A percentile compares a stretch with the other conserved stretches of the same genome.
These are phyloP conservation scores for Ophiostoma sp. DNA, from an alignment of 2,329 filamentous ascomycete species.

Conservation along the genomic window DNA sequence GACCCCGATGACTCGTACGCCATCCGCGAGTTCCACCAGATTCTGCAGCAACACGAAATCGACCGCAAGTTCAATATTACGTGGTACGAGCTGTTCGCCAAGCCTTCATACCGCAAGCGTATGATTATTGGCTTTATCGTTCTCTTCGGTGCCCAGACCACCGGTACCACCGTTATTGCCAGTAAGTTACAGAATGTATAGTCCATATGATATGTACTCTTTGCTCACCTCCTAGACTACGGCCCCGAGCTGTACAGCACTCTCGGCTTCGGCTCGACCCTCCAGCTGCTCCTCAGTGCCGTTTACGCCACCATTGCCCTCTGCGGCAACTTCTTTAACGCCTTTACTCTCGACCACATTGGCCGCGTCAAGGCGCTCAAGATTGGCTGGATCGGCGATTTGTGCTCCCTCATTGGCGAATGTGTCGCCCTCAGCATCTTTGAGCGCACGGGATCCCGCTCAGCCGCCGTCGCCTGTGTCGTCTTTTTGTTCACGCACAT, in stretches of 20 bases:
- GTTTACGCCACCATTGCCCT: constrained; percentile 12
- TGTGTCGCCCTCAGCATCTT: background rate
- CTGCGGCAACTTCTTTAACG: constrained; percentile 6
- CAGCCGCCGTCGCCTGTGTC: constrained; percentile 4
- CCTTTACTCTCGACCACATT: constrained; percentile 4
- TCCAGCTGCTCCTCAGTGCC: background rate
- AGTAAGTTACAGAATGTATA: background rate
- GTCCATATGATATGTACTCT: no score
- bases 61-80: background rate
- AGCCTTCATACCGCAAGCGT: constrained; percentile 15
- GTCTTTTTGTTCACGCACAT: constrained; percentile 15
- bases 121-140: constrained; percentile 6
- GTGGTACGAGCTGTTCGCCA: constrained; percentile 7
- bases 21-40: constrained; percentile 11
- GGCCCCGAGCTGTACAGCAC: constrained; percentile 2
- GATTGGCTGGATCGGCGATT: constrained; percentile 14
- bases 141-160: constrained; percentile 6
- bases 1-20: constrained; percentile 25
- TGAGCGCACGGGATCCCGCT: background rate
- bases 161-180: constrained; percentile 9
- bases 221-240: background rate
- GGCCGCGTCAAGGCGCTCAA: constrained; percentile 7
- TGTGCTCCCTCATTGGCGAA: background rate
- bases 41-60: background rate
- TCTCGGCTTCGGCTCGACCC: constrained; percentile 1